These are phyloP conservation scores for Chaetomiaceae sp. DNA, from an alignment of 2,329 filamentous ascomycete genomes.

Conservation along the genomic window DNA sequence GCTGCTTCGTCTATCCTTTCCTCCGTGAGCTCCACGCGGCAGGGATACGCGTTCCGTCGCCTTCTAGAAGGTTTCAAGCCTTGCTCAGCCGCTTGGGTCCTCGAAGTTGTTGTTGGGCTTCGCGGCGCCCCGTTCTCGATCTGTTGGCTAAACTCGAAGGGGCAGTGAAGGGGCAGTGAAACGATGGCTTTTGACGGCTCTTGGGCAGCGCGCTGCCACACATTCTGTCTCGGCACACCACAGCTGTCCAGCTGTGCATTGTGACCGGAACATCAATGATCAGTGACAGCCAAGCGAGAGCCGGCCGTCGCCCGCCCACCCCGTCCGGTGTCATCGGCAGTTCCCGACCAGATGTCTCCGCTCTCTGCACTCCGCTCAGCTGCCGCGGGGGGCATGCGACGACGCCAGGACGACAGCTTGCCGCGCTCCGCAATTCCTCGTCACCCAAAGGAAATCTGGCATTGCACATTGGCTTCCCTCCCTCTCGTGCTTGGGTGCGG, in stretches of 20 bases:
- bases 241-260: too few relatives aligned
- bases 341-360: constrained; percentile 24
- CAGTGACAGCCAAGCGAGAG: too few relatives aligned
- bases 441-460: constrained; percentile 21
- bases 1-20: constrained; percentile 4
- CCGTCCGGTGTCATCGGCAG: constrained; percentile 20
- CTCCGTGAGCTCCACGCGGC: constrained; percentile 17
- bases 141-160: constrained; percentile 14
- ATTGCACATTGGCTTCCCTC: constrained; percentile 18
- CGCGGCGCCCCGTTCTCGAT: too few relatives aligned
- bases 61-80: constrained; percentile 15
- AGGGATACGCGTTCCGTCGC: constrained; percentile 5
- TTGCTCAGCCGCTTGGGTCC: not conserved
- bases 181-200: not conserved
- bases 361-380: constrained; percentile 20
- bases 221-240: too few relatives aligned
- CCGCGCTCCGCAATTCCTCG: constrained; percentile 11
- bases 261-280: too few relatives aligned
- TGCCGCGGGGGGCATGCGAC: constrained; percentile 12
- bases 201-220: not conserved
- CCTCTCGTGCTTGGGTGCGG: constrained; percentile 8
- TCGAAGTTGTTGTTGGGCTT: not conserved
- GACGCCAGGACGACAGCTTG: constrained; percentile 7
- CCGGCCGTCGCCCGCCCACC: too few relatives aligned
- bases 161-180: constrained; percentile 14